A percentile compares a stretch with the other conserved stretches of the same genome.
Evolutionary conservation across 2,329 filamentous ascomycete genomes (phyloP).

Genomic region (Pseudopithomyces chartarum): DNA sequence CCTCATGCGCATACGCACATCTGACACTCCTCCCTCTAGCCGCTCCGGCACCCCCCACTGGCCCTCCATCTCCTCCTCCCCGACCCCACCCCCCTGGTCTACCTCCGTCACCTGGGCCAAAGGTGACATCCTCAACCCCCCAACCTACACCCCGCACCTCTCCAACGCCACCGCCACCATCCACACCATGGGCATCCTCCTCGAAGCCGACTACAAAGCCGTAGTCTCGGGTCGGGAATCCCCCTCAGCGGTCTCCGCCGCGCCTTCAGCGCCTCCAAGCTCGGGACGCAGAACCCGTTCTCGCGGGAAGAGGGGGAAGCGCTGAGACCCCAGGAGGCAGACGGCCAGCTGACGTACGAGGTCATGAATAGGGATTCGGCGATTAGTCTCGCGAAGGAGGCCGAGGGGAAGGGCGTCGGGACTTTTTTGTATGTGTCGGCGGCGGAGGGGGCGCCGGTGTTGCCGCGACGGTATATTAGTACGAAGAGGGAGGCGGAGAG

Average conservation of each 20-base stretch:
- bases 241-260: constrained; percentile 76
- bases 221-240: constrained; percentile 83
- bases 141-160: constrained; percentile 77
- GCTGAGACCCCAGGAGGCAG: constrained; percentile 68
- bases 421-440: constrained; percentile 90
- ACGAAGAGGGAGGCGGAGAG: constrained; percentile 92
- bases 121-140: constrained; percentile 83
- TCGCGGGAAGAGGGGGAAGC: constrained; percentile 62
- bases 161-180: constrained; percentile 82
- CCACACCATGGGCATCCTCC: constrained; percentile 92
- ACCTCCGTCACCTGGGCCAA: constrained; percentile 83
- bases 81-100: constrained; percentile 78
- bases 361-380: constrained; percentile 94
- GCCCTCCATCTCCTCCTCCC: constrained; percentile 75
- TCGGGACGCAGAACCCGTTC: constrained; percentile 71
- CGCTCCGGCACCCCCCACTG: constrained; percentile 90
- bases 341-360: constrained; percentile 89
- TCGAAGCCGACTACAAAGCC: constrained; percentile 98
- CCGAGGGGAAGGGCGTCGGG: constrained; percentile 65
- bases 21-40: constrained; percentile 52
- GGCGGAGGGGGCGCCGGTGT: constrained; percentile 79
- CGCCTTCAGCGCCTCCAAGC: constrained; percentile 72
- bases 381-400: constrained; percentile 79
- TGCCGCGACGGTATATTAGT: constrained; percentile 83
- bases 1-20: too few species aligned